A percentile compares a stretch with the other conserved stretches of the same genome.
These are phyloP conservation scores for Seiridium cupressi DNA, from an alignment of 2,329 filamentous ascomycete genomes.

Conservation along the genomic window DNA sequence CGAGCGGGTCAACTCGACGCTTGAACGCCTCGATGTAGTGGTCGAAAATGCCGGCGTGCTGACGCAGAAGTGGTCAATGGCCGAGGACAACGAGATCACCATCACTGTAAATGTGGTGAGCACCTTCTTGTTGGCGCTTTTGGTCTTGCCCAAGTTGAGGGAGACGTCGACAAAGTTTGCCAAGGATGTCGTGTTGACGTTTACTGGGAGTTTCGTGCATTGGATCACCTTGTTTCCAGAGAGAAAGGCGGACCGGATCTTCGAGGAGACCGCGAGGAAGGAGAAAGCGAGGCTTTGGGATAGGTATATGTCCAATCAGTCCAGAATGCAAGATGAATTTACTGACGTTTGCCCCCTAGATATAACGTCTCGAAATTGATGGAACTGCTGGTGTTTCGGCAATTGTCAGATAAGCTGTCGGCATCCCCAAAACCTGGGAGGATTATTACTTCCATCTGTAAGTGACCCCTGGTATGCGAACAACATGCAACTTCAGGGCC, in stretches of 20 bases:
- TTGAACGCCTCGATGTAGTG: constrained; percentile 41
- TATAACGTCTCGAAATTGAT: constrained; percentile 16
- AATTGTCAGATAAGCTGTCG: constrained; percentile 8
- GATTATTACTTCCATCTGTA: constrained; percentile 8
- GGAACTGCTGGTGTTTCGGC: constrained; percentile 10
- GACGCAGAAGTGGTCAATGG: constrained; percentile 30
- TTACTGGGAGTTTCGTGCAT: constrained; percentile 15
- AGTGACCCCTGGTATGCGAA: not conserved
- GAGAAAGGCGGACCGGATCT: constrained; percentile 8
- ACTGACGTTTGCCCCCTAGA: not conserved
- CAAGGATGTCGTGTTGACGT: constrained; percentile 13
- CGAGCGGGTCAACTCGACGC: constrained; percentile 22
- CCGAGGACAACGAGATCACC: constrained; percentile 46
- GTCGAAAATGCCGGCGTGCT: constrained; percentile 42
- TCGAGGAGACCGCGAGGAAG: constrained; percentile 9
- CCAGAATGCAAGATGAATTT: not conserved
- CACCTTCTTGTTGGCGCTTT: constrained; percentile 25
- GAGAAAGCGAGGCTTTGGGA: constrained; percentile 6
- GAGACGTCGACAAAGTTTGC: constrained; percentile 13
- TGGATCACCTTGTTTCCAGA: constrained; percentile 13
- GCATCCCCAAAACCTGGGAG: constrained; percentile 10
- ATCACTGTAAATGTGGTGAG: constrained; percentile 37
- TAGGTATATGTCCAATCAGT: not conserved
- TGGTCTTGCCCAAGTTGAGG: constrained; percentile 28
- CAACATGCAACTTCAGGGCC: not conserved